Evolutionary conservation across 2,329 filamentous ascomycete species (phyloP).

Genomic region (Paecilomyces dactylethromorphus): DNA sequence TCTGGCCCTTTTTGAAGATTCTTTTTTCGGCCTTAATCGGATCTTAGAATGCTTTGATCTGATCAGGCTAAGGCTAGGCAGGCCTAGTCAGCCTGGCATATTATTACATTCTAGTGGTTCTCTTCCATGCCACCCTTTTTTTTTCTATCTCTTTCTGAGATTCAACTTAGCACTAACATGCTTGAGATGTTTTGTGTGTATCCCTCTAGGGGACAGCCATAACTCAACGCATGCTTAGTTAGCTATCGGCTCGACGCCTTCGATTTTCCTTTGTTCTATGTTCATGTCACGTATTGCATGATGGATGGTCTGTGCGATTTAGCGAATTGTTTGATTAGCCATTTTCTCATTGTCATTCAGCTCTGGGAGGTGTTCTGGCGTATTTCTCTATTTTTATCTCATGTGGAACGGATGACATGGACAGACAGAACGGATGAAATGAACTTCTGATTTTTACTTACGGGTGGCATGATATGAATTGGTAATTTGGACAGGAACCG

Average conservation of each 20-base stretch:
- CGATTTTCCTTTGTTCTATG: slow-evolving; percentile 12
- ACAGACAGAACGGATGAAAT: background rate
- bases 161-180: background rate
- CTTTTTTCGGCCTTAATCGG: background rate
- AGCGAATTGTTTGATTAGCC: slow-evolving; percentile 7
- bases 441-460: slow-evolving; percentile 1
- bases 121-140: background rate
- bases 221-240: slow-evolving; percentile 6
- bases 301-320: slow-evolving; percentile 1
- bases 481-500: slow-evolving; percentile 7
- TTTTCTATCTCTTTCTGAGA: background rate
- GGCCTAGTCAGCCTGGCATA: slow-evolving; percentile 4
- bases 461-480: slow-evolving; percentile 11
- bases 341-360: background rate
- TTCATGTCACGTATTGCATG: slow-evolving; percentile 7
- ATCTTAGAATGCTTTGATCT: background rate
- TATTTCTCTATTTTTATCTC: background rate
- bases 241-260: slow-evolving; percentile 11
- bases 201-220: slow-evolving; percentile 3
- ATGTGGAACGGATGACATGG: background rate
- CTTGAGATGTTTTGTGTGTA: background rate
- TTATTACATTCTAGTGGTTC: background rate
- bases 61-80: slow-evolving; percentile 4
- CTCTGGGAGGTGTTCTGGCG: background rate
- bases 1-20: background rate